Evolutionary conservation across 208 protist species (phyloP), one percentile per base, ranked within the genome.

Genomic region (Wallacemonas rigidus): DNA sequence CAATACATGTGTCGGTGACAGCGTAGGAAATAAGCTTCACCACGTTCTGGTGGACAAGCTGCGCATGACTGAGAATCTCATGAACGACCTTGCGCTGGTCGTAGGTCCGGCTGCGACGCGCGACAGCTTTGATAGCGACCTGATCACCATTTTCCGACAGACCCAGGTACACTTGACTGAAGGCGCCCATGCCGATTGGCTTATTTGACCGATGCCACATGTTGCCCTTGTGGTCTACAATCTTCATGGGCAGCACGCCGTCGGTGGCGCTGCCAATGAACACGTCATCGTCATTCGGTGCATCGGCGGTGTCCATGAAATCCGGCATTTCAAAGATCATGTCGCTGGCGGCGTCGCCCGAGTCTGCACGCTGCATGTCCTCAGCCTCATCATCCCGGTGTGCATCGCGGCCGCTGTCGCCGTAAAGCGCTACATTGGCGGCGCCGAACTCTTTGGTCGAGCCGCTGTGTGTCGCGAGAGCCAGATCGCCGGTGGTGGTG

Each of bases 121-220:
- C 74, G 53, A 95, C 90, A 50, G 81, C 89, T 76, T 95, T 95
- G 71, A 95, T 90, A 2, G 88, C 91, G 14, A 92, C 91, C 74
- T 91, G 91, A 39, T 81, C 80, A 9, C 90, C 90, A 51, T 88
- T 84, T 54, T 88, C 80, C 4, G 82, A 86, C 72, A 93, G 79
- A 36, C 87, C 90, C 9, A 93, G 72, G 71, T 87, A 95, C 36
- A 95, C 84, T 26, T 57, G 41, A 60, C 85, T 85, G 62, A 95
- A 95, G 38, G 90, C 82, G 26, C 90, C 90, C 17, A 79, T 72
- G 63, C 86, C 82, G 43, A 95, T 89, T 6, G 75, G 79, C 56
- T 85, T 85, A 55, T 85, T 79, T 2, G 84, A 90, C 2, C 88
- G 80, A 50, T 80, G 73, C 88, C 90, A 95, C 69, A 79, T 70